Percentiles rank a stretch among this genome's conserved stretches.
phyloP scores from a whole-genome alignment of 371 early-diverging fungal species.

The Phascolomyces articulosus region DNA sequence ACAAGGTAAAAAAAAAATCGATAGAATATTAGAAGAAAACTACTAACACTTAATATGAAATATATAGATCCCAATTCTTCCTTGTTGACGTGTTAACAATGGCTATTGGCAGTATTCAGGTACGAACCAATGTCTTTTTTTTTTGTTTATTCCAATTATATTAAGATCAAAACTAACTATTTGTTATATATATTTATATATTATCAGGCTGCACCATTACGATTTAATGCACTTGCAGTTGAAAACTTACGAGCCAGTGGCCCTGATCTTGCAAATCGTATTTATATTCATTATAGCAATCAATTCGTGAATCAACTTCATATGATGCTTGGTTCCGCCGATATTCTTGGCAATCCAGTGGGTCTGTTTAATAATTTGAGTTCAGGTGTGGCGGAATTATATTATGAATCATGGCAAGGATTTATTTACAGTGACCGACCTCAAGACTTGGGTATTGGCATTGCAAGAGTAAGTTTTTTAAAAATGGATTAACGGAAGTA shows the following conservation, averaged over 20 bases:
- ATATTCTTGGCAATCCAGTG: conserved; percentile 97
- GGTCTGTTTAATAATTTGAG: conserved; percentile 94
- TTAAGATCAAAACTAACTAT: not conserved
- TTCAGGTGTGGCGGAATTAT: conserved; percentile 94
- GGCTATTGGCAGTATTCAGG: conserved; percentile 96
- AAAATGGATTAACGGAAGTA: not conserved
- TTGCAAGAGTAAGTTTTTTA: conserved; percentile 72
- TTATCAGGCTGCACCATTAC: conserved; percentile 82
- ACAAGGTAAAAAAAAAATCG: not conserved
- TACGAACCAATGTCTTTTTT: conserved; percentile 48
- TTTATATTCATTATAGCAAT: conserved; percentile 86
- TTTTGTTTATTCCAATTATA: not conserved
- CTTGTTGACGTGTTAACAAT: conserved; percentile 91
- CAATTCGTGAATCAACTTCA: conserved; percentile 91
- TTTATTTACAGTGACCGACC: conserved; percentile 94
- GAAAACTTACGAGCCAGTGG: conserved; percentile 86
- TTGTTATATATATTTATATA: not conserved
- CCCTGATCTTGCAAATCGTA: conserved; percentile 78
- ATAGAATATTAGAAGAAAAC: too few relatives aligned
- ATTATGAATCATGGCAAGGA: conserved; percentile 98
- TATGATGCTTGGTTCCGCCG: conserved; percentile 95
- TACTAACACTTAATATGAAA: too few relatives aligned
- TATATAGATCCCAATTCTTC: conserved; percentile 22
- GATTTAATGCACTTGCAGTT: conserved; percentile 89
- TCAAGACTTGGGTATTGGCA: conserved; percentile 93